Conservation (phyloP, 2,329 filamentous ascomycete genomes). For the Botrytis fabae region DNA sequence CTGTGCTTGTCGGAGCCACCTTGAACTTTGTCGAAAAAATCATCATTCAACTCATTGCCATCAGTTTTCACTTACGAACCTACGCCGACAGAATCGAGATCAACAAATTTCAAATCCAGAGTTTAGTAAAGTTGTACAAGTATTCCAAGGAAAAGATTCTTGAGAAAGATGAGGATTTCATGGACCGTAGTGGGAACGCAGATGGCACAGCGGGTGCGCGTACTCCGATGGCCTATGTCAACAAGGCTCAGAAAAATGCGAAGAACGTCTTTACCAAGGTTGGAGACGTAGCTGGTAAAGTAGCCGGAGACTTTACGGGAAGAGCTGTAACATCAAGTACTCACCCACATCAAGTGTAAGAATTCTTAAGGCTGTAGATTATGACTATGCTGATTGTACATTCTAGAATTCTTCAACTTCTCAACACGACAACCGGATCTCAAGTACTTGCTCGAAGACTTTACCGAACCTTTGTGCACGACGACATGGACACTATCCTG, state of each 20-base stretch:
- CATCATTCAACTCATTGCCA: conserved; percentile 90
- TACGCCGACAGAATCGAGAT: conserved; percentile 88
- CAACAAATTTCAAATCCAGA: conserved; percentile 85
- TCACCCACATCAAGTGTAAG: conserved; percentile 75
- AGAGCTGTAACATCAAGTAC: conserved; percentile 65
- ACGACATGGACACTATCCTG: conserved; percentile 72
- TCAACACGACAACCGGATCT: conserved; percentile 70
- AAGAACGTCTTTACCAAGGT: conserved; percentile 76
- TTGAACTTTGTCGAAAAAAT: conserved; percentile 92
- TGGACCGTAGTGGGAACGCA: conserved; percentile 46
- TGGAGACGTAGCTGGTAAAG: conserved; percentile 78
- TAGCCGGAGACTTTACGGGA: conserved; percentile 91
- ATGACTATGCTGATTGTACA: conserved; percentile 25
- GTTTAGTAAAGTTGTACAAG: conserved; percentile 62
- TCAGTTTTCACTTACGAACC: conserved; percentile 86
- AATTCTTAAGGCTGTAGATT: neutral
- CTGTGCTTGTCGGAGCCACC: conserved; percentile 75
- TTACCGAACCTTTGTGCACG: conserved; percentile 80
- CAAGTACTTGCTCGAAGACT: conserved; percentile 85
- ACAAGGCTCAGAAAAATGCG: conserved; percentile 70
- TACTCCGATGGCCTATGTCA: conserved; percentile 72
- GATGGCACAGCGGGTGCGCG: conserved; percentile 48
- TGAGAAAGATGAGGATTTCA: conserved; percentile 75
- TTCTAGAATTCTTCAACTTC: conserved; percentile 64
- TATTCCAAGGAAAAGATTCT: conserved; percentile 64